phyloP scores from a whole-genome alignment of 208 protist genomes.

The Trypanosoma conorhini region DNA sequence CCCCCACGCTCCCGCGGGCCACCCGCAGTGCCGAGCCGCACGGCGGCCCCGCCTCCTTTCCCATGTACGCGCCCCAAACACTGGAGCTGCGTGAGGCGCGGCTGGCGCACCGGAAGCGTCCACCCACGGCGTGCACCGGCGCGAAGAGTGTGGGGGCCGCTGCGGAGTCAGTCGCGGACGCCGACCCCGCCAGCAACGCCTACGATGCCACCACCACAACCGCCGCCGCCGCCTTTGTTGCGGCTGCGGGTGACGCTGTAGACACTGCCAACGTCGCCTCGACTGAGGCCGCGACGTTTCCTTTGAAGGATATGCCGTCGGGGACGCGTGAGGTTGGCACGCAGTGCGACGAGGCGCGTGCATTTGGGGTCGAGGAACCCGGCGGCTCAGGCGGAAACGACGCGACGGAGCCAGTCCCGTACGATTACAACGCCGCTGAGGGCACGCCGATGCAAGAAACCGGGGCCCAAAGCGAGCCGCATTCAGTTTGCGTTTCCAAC shows the following conservation, averaged over 20 bases:
- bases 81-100: not conserved
- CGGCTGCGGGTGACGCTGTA: not conserved
- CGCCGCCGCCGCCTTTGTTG: not conserved
- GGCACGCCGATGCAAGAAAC: not conserved
- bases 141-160: not conserved
- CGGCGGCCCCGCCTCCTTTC: not conserved
- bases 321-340: not conserved
- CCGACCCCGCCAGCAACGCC: too few relatives aligned
- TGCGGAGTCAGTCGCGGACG: not conserved
- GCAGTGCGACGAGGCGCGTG: not conserved
- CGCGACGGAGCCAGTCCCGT: not conserved
- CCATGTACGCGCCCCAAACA: not conserved
- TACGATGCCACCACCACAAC: not conserved
- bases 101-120: not conserved
- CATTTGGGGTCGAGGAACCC: not conserved
- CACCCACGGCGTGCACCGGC: not conserved
- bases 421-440: not conserved
- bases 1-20: not conserved
- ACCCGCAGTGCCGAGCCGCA: conserved; percentile 5
- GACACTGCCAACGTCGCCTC: not conserved
- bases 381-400: not conserved
- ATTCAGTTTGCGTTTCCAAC: not conserved
- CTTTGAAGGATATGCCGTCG: not conserved
- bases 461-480: not conserved
- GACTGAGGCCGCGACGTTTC: not conserved